Evolutionary conservation across 2,329 filamentous ascomycete species (phyloP), one percentile per base, ranked within the genome.

Genomic region (Scortechinia acanthostroma): DNA sequence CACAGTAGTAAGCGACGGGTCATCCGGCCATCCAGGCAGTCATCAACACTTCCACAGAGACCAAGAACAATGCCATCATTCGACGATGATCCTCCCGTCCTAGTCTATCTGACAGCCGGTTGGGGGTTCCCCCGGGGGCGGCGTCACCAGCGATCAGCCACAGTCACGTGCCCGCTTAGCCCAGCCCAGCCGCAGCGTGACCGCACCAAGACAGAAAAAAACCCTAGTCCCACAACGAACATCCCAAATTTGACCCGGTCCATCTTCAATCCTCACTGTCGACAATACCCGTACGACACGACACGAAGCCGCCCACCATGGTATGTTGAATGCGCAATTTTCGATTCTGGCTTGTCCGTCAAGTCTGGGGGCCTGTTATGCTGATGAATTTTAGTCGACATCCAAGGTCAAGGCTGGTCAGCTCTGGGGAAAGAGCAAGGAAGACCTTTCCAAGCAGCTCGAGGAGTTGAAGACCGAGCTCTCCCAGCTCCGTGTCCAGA

Each of bases 341-440:
- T 19, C 20, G 13, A 10, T 30, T 10, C 25, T 30, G 25, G 10
- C n/a, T n/a, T 30, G 25, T 30, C n/a, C 25, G 25, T n/a, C n/a
- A n/a, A n/a, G n/a, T n/a, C n/a, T n/a, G n/a, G n/a, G n/a, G n/a
- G n/a, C n/a, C n/a, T n/a, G n/a, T n/a, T n/a, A n/a, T n/a, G n/a
- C n/a, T n/a, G n/a, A 30, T 30, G 25, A 30, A 30, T 30, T 30
- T 30, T 30, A 40, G 35, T 40, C 69, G 61, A 62, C 66, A 61
- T n/a, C n/a, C n/a, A 84, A 83, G 82, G 89, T 98, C 75, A 97
- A 96, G 87, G 84, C 91, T 71, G 82, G 81, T 76, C 81, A 88
- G 76, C 89, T 98, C 73, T 97, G 93, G 93, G 83, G 82, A 77
- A 98, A 98, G 89, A 91, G 81, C 86, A 97, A 97, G 86, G 89